phyloP scores from a whole-genome alignment of 2,329 filamentous ascomycete species.

The Trichoderma sp. region DNA sequence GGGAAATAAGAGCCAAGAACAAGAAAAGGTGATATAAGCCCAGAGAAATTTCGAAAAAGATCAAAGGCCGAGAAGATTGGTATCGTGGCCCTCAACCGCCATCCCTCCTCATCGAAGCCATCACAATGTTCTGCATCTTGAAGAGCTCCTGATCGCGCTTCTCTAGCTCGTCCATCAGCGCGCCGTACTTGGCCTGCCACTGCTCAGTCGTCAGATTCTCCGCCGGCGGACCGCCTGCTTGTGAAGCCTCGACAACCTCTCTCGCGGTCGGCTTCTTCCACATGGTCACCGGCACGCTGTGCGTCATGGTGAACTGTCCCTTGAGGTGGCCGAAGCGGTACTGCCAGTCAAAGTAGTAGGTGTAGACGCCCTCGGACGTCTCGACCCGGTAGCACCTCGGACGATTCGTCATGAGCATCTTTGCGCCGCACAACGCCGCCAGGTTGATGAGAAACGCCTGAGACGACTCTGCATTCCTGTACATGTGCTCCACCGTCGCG shows the following conservation, averaged over 20 bases:
- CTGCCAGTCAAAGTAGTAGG: conserved; percentile 59
- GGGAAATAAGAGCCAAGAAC: too few species aligned
- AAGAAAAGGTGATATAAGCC: too few species aligned
- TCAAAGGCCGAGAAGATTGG: conserved; percentile 19
- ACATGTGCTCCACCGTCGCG: conserved; percentile 56
- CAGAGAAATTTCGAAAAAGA: not conserved
- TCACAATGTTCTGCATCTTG: conserved; percentile 48
- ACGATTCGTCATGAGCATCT: conserved; percentile 50
- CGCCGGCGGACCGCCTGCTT: conserved; percentile 28
- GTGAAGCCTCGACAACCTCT: conserved; percentile 31
- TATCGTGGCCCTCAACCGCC: conserved; percentile 28
- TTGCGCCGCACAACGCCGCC: conserved; percentile 58
- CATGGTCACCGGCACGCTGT: conserved; percentile 48
- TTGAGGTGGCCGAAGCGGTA: conserved; percentile 57
- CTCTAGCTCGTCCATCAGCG: conserved; percentile 61
- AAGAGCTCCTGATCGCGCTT: conserved; percentile 58
- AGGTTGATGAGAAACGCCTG: conserved; percentile 63
- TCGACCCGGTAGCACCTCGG: conserved; percentile 49
- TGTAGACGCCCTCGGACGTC: conserved; percentile 45
- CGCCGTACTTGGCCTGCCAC: conserved; percentile 58
- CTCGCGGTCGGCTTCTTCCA: conserved; percentile 42
- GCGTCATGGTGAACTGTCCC: conserved; percentile 57
- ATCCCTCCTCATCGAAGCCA: conserved; percentile 41
- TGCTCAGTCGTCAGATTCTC: conserved; percentile 41
- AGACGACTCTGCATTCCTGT: conserved; percentile 52